These are phyloP conservation scores for Crinitomyces ghanaensis DNA, from an alignment of 805 yeast species.

Conservation along the genomic window DNA sequence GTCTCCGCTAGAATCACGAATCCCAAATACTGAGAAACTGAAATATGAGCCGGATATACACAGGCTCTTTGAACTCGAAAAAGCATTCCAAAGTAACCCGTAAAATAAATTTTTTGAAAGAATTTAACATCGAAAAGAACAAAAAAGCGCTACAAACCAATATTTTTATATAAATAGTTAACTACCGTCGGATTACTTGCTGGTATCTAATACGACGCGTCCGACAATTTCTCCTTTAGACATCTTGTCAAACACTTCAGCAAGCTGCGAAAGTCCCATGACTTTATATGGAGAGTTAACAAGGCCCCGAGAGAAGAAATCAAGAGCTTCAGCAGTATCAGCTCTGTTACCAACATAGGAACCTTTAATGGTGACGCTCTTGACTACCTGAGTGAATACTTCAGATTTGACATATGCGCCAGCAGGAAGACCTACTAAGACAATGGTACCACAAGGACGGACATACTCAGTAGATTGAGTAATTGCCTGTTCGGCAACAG, in stretches of 20 bases:
- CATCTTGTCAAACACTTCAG: constrained; percentile 64
- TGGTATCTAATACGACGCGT: constrained; percentile 76
- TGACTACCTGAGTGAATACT: constrained; percentile 65
- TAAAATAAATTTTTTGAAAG: not conserved
- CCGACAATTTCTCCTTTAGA: constrained; percentile 77
- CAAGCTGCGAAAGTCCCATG: constrained; percentile 63
- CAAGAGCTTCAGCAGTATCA: constrained; percentile 72
- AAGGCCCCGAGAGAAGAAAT: constrained; percentile 60
- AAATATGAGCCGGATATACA: constrained; percentile 11
- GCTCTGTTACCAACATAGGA: constrained; percentile 86
- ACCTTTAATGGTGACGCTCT: constrained; percentile 61
- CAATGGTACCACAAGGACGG: constrained; percentile 60
- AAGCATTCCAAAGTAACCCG: constrained; percentile 14
- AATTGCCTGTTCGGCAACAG: constrained; percentile 61
- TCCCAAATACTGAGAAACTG: constrained; percentile 9
- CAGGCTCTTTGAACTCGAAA: constrained; percentile 13
- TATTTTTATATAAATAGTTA: not conserved
- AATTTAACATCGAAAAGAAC: not conserved
- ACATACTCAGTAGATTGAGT: constrained; percentile 47
- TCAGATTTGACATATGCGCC: constrained; percentile 60
- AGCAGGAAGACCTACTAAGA: constrained; percentile 68
- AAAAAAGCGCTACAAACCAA: not conserved
- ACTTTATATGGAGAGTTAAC: constrained; percentile 64
- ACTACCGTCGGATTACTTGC: constrained; percentile 39
- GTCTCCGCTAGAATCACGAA: constrained; percentile 28